Percentiles rank a stretch among this genome's conserved stretches.
These are phyloP conservation scores for Sporothrix pallida DNA, from an alignment of 2,329 filamentous ascomycete genomes.

Conservation along the genomic window DNA sequence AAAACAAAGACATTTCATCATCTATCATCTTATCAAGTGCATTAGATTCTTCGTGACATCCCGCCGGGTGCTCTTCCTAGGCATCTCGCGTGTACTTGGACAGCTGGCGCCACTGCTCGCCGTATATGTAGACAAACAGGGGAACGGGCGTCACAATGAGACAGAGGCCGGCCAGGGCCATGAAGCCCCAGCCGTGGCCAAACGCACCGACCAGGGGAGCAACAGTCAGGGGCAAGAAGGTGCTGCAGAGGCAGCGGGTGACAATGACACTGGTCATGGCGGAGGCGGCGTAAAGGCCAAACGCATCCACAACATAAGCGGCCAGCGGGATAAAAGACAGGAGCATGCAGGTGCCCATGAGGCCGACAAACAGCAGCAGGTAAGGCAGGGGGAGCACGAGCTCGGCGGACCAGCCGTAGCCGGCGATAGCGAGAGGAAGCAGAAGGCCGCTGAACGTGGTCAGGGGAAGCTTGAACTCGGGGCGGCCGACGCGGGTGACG, in stretches of 20 bases:
- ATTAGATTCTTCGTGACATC: slow-evolving; percentile 41
- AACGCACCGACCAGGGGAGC: slow-evolving; percentile 54
- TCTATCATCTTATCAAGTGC: slow-evolving; percentile 46
- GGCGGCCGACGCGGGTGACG: slow-evolving; percentile 49
- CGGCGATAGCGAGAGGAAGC: slow-evolving; percentile 52
- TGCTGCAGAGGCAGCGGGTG: slow-evolving; percentile 60
- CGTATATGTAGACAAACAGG: slow-evolving; percentile 57
- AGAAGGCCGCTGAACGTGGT: slow-evolving; percentile 53
- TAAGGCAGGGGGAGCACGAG: slow-evolving; percentile 50
- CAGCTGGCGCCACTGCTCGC: slow-evolving; percentile 56
- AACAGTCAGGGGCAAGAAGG: slow-evolving; percentile 60
- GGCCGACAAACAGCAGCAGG: slow-evolving; percentile 52
- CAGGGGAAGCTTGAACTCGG: slow-evolving; percentile 62
- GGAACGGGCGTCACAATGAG: slow-evolving; percentile 58
- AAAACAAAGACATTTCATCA: neutral
- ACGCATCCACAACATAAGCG: slow-evolving; percentile 64
- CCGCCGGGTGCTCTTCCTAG: neutral
- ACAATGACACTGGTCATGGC: slow-evolving; percentile 64
- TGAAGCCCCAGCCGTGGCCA: slow-evolving; percentile 60
- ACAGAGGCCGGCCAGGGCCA: slow-evolving; percentile 50
- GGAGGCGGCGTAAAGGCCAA: slow-evolving; percentile 61
- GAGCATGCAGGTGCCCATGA: slow-evolving; percentile 54
- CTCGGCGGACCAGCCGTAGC: slow-evolving; percentile 60
- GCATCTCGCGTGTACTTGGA: slow-evolving; percentile 56
- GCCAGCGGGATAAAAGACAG: slow-evolving; percentile 57